Base-by-base conservation (phyloP, 495 filamentous ascomycete species). In the Tuber melanosporum region DNA sequence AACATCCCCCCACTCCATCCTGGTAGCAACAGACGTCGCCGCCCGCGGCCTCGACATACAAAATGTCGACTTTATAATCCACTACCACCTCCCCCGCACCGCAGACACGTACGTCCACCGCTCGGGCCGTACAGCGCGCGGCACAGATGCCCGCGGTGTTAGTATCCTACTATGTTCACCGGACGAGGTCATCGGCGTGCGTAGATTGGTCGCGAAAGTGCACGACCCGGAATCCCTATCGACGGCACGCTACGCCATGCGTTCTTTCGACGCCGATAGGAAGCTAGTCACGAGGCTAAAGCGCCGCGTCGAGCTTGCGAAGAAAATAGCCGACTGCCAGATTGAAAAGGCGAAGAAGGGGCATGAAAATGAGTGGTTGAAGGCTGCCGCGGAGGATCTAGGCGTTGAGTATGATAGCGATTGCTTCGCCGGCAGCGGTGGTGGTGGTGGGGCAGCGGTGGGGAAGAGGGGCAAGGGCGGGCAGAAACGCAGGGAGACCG, bases 21-120 rank as follows among this genome's bases (percentile, higher is more conserved):
- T 99, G 3, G 88, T 99, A 17, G 95, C 96, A 1, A 98, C 95
- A 3, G 95, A 99, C 83, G 94, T 98, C 69, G 96, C 95, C 1
- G 95, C 96, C n/a, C 90, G 95, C 77, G 95, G 95, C 82, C 90
- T 99, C 72, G 95, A 99, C 85, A 97, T 99, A 83, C 91, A 92
- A 71, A 89, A 89, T 44, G 93, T 98, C 69, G 90, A 97, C 73
- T 87, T 94, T 41, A 90, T 99, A 43, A 84, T 99, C 39, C 95
- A 99, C 83, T 99, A 99, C 85, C 96, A 98, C 85, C 91, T 97
- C 15, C 95, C 95, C 10, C 92, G 94, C 73, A 86, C 93, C 20
- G 95, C 95, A 41, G 95, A 98, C 84, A 90, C 90, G 76, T 99
- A 99, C 82, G 94, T 99, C 41, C 95, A 99, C 83, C 91, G 95